These are phyloP conservation scores for Fusarium sp. DNA, from an alignment of 2,329 filamentous ascomycete species.

Conservation along the genomic window DNA sequence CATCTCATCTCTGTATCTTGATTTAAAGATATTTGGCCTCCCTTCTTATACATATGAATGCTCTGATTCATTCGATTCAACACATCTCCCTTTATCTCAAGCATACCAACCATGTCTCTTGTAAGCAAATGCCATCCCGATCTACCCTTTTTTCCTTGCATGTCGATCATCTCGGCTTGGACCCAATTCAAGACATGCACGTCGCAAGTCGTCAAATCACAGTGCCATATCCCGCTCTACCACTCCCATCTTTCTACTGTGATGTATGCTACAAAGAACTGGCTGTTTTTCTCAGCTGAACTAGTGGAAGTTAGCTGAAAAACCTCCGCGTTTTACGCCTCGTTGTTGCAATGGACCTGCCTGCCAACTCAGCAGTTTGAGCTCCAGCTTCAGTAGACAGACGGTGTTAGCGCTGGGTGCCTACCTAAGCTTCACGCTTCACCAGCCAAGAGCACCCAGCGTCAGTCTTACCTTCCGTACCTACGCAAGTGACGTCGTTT, in stretches of 20 bases:
- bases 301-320: neutral
- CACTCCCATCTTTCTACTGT: neutral
- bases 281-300: slow-evolving; percentile 18
- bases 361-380: neutral
- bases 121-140: slow-evolving; percentile 9
- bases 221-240: slow-evolving; percentile 4
- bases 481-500: slow-evolving; percentile 33
- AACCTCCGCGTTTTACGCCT: slow-evolving; percentile 3
- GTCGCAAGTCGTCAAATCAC: slow-evolving; percentile 27
- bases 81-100: neutral
- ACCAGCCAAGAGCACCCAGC: slow-evolving; percentile 11
- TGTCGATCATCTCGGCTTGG: slow-evolving; percentile 28
- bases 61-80: neutral
- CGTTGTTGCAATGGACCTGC: neutral
- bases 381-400: slow-evolving; percentile 4
- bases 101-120: slow-evolving; percentile 14
- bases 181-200: slow-evolving; percentile 15
- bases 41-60: neutral
- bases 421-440: neutral
- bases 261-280: neutral
- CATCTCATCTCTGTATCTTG: neutral
- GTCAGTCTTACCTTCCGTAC: slow-evolving; percentile 2
- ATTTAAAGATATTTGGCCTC: neutral
- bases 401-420: neutral
- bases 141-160: slow-evolving; percentile 33